phyloP scores from a whole-genome alignment of 148 eudicot species.

The Pouteria glomerata region DNA sequence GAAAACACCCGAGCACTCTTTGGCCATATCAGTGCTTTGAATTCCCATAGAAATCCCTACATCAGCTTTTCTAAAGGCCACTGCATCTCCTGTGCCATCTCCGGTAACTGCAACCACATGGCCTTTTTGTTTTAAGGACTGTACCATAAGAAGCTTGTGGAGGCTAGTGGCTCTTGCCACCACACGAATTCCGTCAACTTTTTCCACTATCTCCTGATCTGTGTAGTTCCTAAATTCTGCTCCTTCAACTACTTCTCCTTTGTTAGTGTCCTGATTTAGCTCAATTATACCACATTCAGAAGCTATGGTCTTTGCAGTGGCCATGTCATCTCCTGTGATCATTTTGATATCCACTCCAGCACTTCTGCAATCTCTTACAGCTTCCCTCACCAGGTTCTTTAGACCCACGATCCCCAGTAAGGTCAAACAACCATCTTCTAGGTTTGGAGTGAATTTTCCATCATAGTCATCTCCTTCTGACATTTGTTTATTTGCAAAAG shows the following conservation, averaged over 20 bases:
- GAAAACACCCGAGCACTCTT: slow-evolving; percentile 10
- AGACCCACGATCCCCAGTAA: slow-evolving; percentile 18
- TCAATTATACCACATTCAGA: slow-evolving; percentile 21
- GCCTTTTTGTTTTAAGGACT: slow-evolving; percentile 11
- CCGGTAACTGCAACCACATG: slow-evolving; percentile 22
- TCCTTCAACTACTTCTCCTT: slow-evolving; percentile 5
- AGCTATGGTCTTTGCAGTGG: slow-evolving; percentile 19
- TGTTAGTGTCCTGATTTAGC: background rate
- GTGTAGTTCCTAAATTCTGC: slow-evolving; percentile 9
- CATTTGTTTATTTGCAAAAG: slow-evolving; percentile 16
- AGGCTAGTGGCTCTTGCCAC: slow-evolving; percentile 12
- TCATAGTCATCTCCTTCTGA: background rate
- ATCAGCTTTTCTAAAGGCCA: slow-evolving; percentile 4
- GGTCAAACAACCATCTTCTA: background rate
- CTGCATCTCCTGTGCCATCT: slow-evolving; percentile 13
- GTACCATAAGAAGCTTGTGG: slow-evolving; percentile 13
- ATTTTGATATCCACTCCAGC: slow-evolving; percentile 14
- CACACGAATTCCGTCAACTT: slow-evolving; percentile 10
- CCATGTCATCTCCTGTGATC: slow-evolving; percentile 16
- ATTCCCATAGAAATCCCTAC: slow-evolving; percentile 18
- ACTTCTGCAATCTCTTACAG: slow-evolving; percentile 2
- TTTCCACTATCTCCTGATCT: slow-evolving; percentile 11
- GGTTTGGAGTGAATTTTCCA: background rate
- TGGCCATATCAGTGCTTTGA: slow-evolving; percentile 2
- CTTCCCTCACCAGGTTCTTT: slow-evolving; percentile 7